Evolutionary conservation across 2,329 filamentous ascomycete genomes (phyloP), one percentile per base, ranked within the genome.

Genomic region (Helotiales sp.): DNA sequence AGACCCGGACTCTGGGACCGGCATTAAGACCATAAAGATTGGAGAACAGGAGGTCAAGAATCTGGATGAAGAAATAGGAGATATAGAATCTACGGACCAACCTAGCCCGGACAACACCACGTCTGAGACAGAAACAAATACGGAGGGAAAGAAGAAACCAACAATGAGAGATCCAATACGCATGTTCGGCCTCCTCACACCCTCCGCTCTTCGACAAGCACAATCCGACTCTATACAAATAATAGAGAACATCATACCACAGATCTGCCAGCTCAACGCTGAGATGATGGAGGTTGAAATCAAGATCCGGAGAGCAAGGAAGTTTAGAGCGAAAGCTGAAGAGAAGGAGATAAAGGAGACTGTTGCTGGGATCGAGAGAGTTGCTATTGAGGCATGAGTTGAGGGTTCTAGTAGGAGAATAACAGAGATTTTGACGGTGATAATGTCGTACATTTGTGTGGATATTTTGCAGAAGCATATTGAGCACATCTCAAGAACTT

Each of bases 251-350:
- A 70, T 87, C 3, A 72, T 92, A 2, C 81, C 85, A 1, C 73
- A 73, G 36, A 74, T 91, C 8, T 79, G 79, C 6, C 80, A 79
- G 1, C 71, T 89, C n/a, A 77, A 79, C 33, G 77, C 77, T 27
- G 79, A 84, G 66, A 85, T 93, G 81, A 76, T 78, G 13, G 73
- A 74, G n/a, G 70, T 90, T 5, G 89, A 92, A 74, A 84, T 87
- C 52, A 82, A 88, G 63, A 85, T 93, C 54, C 79, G 87, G 34
- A 76, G 87, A 57, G 54, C 75, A 50, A 73, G 78, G 63, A 83
- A 82, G 66, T 54, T 60, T 19, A 60, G 59, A 19, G 49, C 48
- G 1, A 69, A 66, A 15, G 49, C 52, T 34, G 47, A 53, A 19
- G 51, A 27, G 47, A 25, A 24, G 15, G 48, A 55, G 33, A 40